phyloP scores from a whole-genome alignment of 1,139 yeast species.

The Nakaseomyces nivariensis region DNA sequence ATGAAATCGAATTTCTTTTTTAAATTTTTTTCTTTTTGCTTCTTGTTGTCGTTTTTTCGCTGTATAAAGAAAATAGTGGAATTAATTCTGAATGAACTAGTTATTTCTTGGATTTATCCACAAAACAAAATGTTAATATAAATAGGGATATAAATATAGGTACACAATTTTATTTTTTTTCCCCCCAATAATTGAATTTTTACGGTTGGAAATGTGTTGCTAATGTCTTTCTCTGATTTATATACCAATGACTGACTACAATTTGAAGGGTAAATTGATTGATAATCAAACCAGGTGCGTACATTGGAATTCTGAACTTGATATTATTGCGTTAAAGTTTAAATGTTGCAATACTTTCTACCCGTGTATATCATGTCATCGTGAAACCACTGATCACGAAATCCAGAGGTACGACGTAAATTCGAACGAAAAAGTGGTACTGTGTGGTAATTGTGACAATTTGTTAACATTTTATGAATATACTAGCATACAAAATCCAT shows the following conservation, averaged over 20 bases:
- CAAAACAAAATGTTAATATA: too few species aligned
- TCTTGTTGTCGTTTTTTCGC: too few species aligned
- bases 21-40: too few species aligned
- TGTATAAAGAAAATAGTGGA: too few species aligned
- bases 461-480: slow-evolving; percentile 24
- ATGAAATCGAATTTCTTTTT: too few species aligned
- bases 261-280: slow-evolving; percentile 16
- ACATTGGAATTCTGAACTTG: slow-evolving; percentile 27
- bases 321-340: slow-evolving; percentile 26
- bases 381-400: slow-evolving; percentile 14
- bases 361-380: slow-evolving; percentile 26
- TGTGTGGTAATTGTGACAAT: slow-evolving; percentile 25
- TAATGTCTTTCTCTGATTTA: too few species aligned
- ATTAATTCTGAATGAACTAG: too few species aligned
- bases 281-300: slow-evolving; percentile 24
- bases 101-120: too few species aligned
- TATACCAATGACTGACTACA: not conserved
- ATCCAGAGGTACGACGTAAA: slow-evolving; percentile 14
- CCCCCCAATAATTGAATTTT: too few species aligned
- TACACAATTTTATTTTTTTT: too few species aligned
- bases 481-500: not conserved
- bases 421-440: slow-evolving; percentile 11
- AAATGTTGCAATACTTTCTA: slow-evolving; percentile 25
- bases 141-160: too few species aligned
- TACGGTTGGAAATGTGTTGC: too few species aligned